Percentiles rank a stretch among this genome's conserved stretches.
Conservation (phyloP, 2,329 filamentous ascomycete genomes). For the Colletotrichum tropicicola region DNA sequence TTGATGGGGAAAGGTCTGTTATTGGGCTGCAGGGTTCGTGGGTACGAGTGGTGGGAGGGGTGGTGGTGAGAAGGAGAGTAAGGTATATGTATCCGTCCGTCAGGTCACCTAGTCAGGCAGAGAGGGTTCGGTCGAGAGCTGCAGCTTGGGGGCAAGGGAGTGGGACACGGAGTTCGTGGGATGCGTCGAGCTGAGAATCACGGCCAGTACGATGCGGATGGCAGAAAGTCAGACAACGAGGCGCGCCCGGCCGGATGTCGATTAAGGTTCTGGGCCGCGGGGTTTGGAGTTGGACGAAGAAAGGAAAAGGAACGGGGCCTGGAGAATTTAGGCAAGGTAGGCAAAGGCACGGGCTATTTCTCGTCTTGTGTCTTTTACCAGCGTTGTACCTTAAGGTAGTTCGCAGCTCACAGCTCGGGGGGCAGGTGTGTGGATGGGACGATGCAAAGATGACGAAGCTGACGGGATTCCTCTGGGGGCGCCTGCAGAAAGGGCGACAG, state of each 20-base stretch:
- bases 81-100: not conserved
- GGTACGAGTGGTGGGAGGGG: constrained; percentile 4
- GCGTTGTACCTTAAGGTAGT: too few relatives aligned
- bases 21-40: constrained; percentile 17
- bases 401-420: too few relatives aligned
- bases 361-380: too few relatives aligned
- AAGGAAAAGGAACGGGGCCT: too few relatives aligned
- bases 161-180: not conserved
- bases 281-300: too few relatives aligned
- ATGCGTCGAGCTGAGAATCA: not conserved
- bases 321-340: too few relatives aligned
- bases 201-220: not conserved
- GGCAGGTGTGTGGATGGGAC: not conserved
- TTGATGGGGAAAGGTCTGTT: constrained; percentile 10
- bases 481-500: not conserved
- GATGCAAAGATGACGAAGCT: constrained; percentile 28
- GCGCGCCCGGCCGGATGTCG: too few relatives aligned
- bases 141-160: constrained; percentile 3
- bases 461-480: constrained; percentile 6
- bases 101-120: too few relatives aligned
- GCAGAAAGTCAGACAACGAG: not conserved
- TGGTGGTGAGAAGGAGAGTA: not conserved
- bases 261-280: too few relatives aligned
- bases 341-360: too few relatives aligned
- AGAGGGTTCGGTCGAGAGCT: not conserved